phyloP scores from a whole-genome alignment of 805 yeast genomes.

The Pichia insulana region DNA sequence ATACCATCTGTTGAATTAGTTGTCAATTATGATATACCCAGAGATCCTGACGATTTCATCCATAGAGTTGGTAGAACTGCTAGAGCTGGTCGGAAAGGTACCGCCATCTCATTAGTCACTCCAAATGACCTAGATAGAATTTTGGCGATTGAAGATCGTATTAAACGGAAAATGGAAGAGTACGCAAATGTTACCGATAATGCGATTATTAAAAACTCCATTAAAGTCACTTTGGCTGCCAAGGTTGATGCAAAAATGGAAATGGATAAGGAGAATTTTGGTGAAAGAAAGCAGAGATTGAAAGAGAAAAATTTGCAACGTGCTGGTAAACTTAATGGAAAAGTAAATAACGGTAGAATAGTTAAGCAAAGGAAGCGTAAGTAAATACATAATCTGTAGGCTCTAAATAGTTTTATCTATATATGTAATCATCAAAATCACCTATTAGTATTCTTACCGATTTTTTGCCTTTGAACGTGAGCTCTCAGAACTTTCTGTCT shows the following conservation, averaged over 20 bases:
- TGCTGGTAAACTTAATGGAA: not conserved
- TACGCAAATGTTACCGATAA: slow-evolving; percentile 68
- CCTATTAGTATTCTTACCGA: slow-evolving; percentile 22
- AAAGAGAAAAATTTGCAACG: slow-evolving; percentile 14
- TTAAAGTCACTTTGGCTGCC: slow-evolving; percentile 67
- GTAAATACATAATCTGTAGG: not conserved
- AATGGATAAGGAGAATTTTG: slow-evolving; percentile 86
- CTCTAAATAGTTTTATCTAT: not conserved
- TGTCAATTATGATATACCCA: slow-evolving; percentile 71
- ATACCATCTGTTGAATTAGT: slow-evolving; percentile 75
- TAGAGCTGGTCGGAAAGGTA: slow-evolving; percentile 91
- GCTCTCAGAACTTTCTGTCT: slow-evolving; percentile 80
- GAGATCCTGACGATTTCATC: slow-evolving; percentile 75
- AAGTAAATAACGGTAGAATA: not conserved
- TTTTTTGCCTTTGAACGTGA: slow-evolving; percentile 84
- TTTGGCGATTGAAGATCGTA: slow-evolving; percentile 78
- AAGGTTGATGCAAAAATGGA: slow-evolving; percentile 87
- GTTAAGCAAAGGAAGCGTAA: slow-evolving; percentile 3
- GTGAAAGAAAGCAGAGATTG: slow-evolving; percentile 39
- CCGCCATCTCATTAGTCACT: slow-evolving; percentile 70
- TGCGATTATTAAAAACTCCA: slow-evolving; percentile 56
- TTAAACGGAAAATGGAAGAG: slow-evolving; percentile 70
- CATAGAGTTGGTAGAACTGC: slow-evolving; percentile 96
- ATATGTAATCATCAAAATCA: not conserved
- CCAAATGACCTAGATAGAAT: slow-evolving; percentile 80